These are phyloP conservation scores for Ogataea angusta DNA, from an alignment of 805 yeast species.

Conservation along the genomic window DNA sequence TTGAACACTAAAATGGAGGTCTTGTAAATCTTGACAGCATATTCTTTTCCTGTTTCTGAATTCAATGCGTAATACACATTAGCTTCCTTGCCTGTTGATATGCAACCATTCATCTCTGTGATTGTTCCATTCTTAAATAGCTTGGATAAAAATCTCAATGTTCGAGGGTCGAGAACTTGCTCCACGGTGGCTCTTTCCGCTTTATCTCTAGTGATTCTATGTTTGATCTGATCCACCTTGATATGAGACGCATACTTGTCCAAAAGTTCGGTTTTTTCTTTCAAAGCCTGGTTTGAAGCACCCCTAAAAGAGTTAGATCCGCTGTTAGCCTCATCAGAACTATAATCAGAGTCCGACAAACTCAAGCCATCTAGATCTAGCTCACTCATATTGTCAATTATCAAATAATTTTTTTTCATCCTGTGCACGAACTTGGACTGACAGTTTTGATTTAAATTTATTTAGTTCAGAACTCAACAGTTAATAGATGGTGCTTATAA, in stretches of 20 bases:
- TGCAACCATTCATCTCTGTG: constrained; percentile 85
- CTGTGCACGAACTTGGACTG: constrained; percentile 4
- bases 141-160: constrained; percentile 76
- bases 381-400: constrained; percentile 1
- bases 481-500: constrained; percentile 12
- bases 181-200: constrained; percentile 96
- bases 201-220: constrained; percentile 69
- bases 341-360: constrained; percentile 13
- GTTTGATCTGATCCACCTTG: constrained; percentile 57
- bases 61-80: constrained; percentile 84
- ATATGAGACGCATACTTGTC: constrained; percentile 64
- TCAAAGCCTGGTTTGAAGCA: constrained; percentile 12
- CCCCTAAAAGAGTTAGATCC: neutral
- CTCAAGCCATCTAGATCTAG: constrained; percentile 5
- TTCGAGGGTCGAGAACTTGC: constrained; percentile 93
- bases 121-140: constrained; percentile 81
- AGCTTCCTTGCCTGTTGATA: constrained; percentile 98
- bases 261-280: constrained; percentile 47
- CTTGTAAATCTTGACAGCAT: constrained; percentile 91
- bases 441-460: constrained; percentile 1
- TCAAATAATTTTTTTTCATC: constrained; percentile 2
- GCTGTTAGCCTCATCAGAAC: constrained; percentile 6
- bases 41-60: constrained; percentile 48
- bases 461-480: neutral
- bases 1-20: constrained; percentile 96